Percentiles rank a stretch among this genome's conserved stretches.
Conservation (phyloP, 208 protist genomes). For the Leishmania braziliensis region DNA sequence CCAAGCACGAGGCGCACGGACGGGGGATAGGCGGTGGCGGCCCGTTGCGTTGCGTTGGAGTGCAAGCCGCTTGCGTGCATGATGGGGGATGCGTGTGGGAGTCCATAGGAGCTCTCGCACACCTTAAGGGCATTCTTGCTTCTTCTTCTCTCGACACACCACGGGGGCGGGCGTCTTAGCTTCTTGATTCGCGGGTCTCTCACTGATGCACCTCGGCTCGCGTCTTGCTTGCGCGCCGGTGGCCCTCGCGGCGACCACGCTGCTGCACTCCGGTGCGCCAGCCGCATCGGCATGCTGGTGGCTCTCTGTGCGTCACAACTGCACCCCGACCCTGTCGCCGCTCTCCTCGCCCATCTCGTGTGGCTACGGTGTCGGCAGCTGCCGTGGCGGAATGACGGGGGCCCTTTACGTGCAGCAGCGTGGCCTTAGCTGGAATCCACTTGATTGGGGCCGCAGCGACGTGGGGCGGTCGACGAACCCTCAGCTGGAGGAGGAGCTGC, state of each 20-base stretch:
- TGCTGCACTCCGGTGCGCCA: constrained; percentile 1
- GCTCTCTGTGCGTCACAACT: neutral
- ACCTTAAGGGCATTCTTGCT: neutral
- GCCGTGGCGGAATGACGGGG: neutral
- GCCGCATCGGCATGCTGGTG: neutral
- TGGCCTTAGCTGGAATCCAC: constrained; percentile 69
- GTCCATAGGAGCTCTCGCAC: neutral
- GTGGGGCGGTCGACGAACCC: constrained; percentile 39
- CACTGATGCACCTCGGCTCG: constrained; percentile 9
- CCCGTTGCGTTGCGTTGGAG: neutral
- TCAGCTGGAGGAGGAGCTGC: constrained; percentile 81
- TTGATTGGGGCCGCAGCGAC: constrained; percentile 40
- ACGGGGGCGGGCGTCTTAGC: neutral
- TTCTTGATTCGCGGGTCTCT: neutral
- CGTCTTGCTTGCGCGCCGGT: constrained; percentile 5
- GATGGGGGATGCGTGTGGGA: neutral
- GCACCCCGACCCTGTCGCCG: neutral
- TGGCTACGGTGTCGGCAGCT: neutral
- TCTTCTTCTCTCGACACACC: neutral
- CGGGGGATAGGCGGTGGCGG: neutral
- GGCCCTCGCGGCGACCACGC: neutral
- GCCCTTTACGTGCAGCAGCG: constrained; percentile 34
- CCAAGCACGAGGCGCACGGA: neutral
- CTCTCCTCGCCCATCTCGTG: constrained; percentile 3
- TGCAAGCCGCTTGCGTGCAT: neutral